Base-by-base conservation (phyloP, 352 stramenopile species). In the Phytophthora fragariaefolia region DNA sequence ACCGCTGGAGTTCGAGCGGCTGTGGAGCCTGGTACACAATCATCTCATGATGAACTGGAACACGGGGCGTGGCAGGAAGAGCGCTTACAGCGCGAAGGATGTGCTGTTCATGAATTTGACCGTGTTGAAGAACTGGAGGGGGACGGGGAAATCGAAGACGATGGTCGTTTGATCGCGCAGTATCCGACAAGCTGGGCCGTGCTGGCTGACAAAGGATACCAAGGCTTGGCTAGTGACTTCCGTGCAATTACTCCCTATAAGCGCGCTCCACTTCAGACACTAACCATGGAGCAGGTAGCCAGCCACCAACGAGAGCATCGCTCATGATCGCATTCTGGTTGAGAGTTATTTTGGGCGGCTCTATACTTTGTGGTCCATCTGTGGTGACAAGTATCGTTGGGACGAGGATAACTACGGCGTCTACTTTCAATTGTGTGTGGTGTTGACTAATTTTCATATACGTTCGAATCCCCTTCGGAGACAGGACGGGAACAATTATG, bases 1-100 rank as follows among this genome's bases (percentile, higher is more conserved):
- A 12, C 30, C 30, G 9, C 8, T 2, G 1, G 7, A 46, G 32
- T 57, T 57, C 22, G 49, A 57, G 32, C 30, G n/a, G 3, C 4
- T 57, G 28, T 57, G 49, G 30, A 9, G 6, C 7, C 5, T 46
- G 6, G 20, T 57, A 17, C 17, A 20, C 18, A 18, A 42, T 4
- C 47, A 42, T 12, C 9, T 54, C 7, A 40, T 17, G 8, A 7
- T 42, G 47, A 54, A 54, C 49, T 57, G 49, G 49, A 45, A 46
- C 22, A 46, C 7, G 8, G 49, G 28, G 28, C 49, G 49, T 46
- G 49, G 30, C 1, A n/a, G 28, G 0, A 45, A 32, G 30, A 32
- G 49, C 9, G 30, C 49, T 3, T 46, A 46, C 20, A 10, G 13
- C 6, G 28, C n/a, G 4, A 57, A 47, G n/a, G 1, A 49, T 1